Percentiles rank a stretch among this genome's conserved stretches.
Evolutionary conservation across 202 grass and related monocot species (phyloP).

Genomic region (Schoenoplectus triqueter): DNA sequence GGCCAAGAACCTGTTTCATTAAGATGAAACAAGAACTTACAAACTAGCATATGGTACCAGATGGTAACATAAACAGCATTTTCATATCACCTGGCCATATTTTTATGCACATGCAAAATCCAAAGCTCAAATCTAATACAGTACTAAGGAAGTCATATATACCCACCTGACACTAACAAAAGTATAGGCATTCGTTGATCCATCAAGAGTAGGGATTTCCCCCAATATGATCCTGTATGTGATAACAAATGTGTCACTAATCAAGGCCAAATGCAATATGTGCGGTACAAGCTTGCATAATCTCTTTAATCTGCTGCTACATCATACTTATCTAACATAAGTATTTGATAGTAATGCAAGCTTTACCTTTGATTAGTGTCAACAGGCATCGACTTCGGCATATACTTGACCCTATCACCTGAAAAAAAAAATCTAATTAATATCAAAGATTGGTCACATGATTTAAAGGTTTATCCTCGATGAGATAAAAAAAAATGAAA

Average conservation of each 20-base stretch:
- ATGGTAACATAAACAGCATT: neutral
- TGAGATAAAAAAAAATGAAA: constrained; percentile 43
- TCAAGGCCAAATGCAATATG: constrained; percentile 56
- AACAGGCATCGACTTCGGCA: constrained; percentile 43
- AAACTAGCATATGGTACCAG: too few relatives aligned
- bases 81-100: neutral
- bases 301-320: constrained; percentile 29
- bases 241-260: constrained; percentile 55
- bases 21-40: too few relatives aligned
- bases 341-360: constrained; percentile 19
- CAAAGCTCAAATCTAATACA: constrained; percentile 43
- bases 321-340: constrained; percentile 24
- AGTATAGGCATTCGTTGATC: constrained; percentile 88
- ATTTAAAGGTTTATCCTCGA: constrained; percentile 22
- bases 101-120: neutral
- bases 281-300: constrained; percentile 40
- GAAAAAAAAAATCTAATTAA: constrained; percentile 47
- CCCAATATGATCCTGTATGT: constrained; percentile 92
- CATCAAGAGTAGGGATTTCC: constrained; percentile 93
- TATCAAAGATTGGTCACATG: constrained; percentile 22
- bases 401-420: constrained; percentile 96
- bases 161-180: constrained; percentile 93
- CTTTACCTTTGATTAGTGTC: constrained; percentile 79
- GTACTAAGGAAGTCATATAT: constrained; percentile 54
- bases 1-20: too few relatives aligned